Base-by-base conservation (phyloP, 345 rosid species). In the Acer saccharum region DNA sequence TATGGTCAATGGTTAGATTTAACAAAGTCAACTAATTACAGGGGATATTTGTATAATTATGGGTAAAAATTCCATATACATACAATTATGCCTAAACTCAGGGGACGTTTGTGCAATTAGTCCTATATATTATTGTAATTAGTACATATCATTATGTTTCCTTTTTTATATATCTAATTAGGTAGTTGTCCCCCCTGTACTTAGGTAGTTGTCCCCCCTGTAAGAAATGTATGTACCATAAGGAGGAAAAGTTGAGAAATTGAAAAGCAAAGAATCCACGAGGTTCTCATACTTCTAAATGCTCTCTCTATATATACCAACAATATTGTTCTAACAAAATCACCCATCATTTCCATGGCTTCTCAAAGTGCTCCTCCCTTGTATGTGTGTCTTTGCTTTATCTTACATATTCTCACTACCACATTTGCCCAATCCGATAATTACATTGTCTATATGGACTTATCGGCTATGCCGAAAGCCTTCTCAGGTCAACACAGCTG, bases 391-490 rank as follows among this genome's bases (percentile, higher is more conserved):
- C 62, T 78, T 72, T 50, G 25, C 65, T 78, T 82, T 41, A 14
- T 74, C 52, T 39, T 69, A n/a, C 48, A 35, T 35, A 35, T 23
- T 20, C 11, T 75, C 60, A 20, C 65, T 21, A 13, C 48, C 21
- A 61, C 55, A 16, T 54, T 64, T 13, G 86, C 75, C 8, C 76
- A 81, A 46, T 66, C 75, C 29, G 82, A 88, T 57, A 83, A 75
- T 63, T 88, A 84, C 54, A 88, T 88, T 44, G 77, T 88, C 82
- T 72, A 81, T 75, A 88, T 88, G 90, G 87, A 88, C 87, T 21
- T 54, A 14, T 73, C 86, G 25, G 77, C 82, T 72, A 88, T 86
- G 89, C 89, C 90, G 44, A 82, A 82, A 77, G 81, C 87, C 69
- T 86, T 80, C 55, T 52, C 80, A 23, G 74, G 64, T 46, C 82